Conservation (phyloP, 2,329 filamentous ascomycete species). For the Bertia moriformis region DNA sequence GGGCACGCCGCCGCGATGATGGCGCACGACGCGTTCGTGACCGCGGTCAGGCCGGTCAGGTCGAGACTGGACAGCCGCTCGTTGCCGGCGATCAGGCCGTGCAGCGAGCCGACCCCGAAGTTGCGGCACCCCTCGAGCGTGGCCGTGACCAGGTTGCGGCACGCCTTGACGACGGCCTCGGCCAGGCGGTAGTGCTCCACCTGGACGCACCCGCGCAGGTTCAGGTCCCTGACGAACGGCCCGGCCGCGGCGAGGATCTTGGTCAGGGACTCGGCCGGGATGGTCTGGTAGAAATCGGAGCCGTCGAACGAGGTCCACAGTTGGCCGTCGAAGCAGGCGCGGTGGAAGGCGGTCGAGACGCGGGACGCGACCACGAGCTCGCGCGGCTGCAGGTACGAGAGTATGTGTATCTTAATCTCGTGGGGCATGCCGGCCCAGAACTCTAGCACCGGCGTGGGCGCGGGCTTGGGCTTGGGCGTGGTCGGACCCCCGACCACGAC, state of each 20-base stretch:
- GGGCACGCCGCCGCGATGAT: constrained; percentile 72
- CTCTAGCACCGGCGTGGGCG: constrained; percentile 33
- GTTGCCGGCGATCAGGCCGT: constrained; percentile 63
- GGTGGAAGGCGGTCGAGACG: constrained; percentile 68
- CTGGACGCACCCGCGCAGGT: constrained; percentile 81
- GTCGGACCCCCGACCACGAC: constrained; percentile 21
- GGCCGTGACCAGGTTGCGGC: constrained; percentile 73
- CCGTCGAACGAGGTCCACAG: constrained; percentile 78
- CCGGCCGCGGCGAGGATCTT: constrained; percentile 76
- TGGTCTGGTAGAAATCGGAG: constrained; percentile 73
- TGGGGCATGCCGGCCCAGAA: constrained; percentile 72
- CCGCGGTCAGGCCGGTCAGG: constrained; percentile 64
- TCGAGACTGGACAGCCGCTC: constrained; percentile 70
- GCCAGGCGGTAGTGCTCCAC: constrained; percentile 67
- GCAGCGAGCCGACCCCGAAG: constrained; percentile 63
- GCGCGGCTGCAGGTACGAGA: constrained; percentile 63
- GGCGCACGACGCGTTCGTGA: constrained; percentile 73
- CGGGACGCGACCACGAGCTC: constrained; percentile 67
- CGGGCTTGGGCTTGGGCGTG: constrained; percentile 26
- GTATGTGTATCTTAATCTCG: constrained; percentile 67
- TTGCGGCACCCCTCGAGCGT: constrained; percentile 83
- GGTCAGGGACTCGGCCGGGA: constrained; percentile 69
- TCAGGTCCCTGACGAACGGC: constrained; percentile 80
- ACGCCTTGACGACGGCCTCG: constrained; percentile 70
- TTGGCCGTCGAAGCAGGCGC: constrained; percentile 85